A percentile compares a stretch with the other conserved stretches of the same genome.
Evolutionary conservation across 2,329 filamentous ascomycete genomes (phyloP).

Genomic region (Fusarium keratoplasticum): DNA sequence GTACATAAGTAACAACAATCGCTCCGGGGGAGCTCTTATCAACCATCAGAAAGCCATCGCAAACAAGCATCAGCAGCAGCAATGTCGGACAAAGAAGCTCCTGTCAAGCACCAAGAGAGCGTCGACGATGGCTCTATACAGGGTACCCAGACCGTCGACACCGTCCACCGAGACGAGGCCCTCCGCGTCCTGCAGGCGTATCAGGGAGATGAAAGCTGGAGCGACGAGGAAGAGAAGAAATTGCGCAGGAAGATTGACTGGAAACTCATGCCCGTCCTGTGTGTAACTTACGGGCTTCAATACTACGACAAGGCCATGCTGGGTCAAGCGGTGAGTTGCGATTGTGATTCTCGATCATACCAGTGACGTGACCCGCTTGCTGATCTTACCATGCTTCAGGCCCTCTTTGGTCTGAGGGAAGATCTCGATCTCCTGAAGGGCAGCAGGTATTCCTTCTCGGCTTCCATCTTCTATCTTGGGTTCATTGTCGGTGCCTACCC

Average conservation of each 20-base stretch:
- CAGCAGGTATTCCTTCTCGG: slow-evolving; percentile 57
- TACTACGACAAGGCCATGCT: slow-evolving; percentile 67
- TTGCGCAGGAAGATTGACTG: slow-evolving; percentile 48
- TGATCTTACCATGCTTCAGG: slow-evolving; percentile 5
- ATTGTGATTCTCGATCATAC: background rate
- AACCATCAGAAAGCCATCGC: background rate
- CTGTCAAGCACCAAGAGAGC: slow-evolving; percentile 21
- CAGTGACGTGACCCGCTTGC: background rate
- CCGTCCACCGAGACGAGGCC: slow-evolving; percentile 44
- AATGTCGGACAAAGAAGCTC: slow-evolving; percentile 35
- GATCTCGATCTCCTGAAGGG: slow-evolving; percentile 50
- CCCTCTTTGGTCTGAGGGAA: slow-evolving; percentile 32
- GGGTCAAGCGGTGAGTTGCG: slow-evolving; percentile 58
- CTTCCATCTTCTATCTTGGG: slow-evolving; percentile 61
- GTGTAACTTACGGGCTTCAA: slow-evolving; percentile 58
- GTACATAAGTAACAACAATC: slow-evolving; percentile 29
- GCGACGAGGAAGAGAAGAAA: slow-evolving; percentile 54
- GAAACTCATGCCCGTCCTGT: slow-evolving; percentile 58
- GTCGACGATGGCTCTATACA: background rate
- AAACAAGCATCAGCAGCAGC: background rate
- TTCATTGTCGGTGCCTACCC: slow-evolving; percentile 62
- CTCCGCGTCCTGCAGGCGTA: slow-evolving; percentile 56
- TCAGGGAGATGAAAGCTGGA: slow-evolving; percentile 56
- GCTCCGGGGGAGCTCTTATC: background rate
- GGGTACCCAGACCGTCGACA: slow-evolving; percentile 20